A percentile compares a stretch with the other conserved stretches of the same genome.
phyloP scores from a whole-genome alignment of 2,329 filamentous ascomycete genomes.

The Trichoderma polysporum region DNA sequence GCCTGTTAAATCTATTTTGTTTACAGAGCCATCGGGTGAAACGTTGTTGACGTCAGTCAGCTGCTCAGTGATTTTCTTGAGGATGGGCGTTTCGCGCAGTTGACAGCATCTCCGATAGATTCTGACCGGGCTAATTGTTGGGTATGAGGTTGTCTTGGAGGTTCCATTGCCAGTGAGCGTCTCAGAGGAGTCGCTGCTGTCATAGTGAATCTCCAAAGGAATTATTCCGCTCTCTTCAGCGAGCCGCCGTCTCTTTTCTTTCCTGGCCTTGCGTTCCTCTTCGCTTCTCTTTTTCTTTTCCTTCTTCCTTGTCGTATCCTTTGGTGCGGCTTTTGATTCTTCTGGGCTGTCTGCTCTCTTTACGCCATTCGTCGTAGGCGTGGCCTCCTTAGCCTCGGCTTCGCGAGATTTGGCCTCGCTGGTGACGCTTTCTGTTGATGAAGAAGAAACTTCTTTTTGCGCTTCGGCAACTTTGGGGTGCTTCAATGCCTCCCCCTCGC shows the following conservation, averaged over 20 bases:
- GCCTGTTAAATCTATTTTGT: conserved; percentile 78
- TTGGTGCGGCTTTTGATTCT: not conserved
- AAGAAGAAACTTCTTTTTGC: conserved; percentile 37
- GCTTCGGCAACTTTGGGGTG: conserved; percentile 60
- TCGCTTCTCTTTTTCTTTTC: conserved; percentile 97
- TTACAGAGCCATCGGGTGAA: conserved; percentile 70
- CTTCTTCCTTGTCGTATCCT: conserved; percentile 64
- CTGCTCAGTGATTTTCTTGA: conserved; percentile 90
- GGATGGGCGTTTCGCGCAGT: conserved; percentile 83
- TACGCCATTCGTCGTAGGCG: conserved; percentile 28
- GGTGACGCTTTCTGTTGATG: conserved; percentile 41
- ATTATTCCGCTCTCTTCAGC: conserved; percentile 86
- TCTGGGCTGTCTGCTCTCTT: conserved; percentile 27
- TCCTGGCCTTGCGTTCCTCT: conserved; percentile 86
- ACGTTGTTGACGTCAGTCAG: conserved; percentile 70
- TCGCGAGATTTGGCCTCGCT: conserved; percentile 43
- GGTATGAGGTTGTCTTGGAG: conserved; percentile 43
- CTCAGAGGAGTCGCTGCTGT: conserved; percentile 60
- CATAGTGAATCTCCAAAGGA: conserved; percentile 77
- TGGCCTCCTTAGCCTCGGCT: conserved; percentile 40
- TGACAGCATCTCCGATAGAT: conserved; percentile 96
- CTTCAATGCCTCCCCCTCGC: conserved; percentile 74
- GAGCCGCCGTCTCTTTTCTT: conserved; percentile 80
- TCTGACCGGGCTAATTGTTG: conserved; percentile 85
- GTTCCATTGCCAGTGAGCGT: conserved; percentile 23